Conservation (phyloP, 192 early-diverging fungal species). For the Dissophora ornata region DNA sequence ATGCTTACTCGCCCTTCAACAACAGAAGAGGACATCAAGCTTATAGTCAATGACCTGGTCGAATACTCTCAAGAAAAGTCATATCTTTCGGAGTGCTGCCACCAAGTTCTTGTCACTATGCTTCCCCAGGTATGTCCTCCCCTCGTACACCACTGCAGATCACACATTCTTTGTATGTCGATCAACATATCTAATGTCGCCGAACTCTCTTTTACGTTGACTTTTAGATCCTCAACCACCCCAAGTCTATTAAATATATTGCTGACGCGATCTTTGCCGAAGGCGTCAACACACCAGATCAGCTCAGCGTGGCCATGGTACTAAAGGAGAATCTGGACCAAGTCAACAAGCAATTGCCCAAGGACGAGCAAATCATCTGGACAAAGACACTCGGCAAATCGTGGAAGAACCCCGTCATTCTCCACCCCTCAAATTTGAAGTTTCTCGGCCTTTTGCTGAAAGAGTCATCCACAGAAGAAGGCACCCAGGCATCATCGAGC, state of each 20-base stretch:
- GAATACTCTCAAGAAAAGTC: conserved; percentile 78
- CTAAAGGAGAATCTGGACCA: conserved; percentile 53
- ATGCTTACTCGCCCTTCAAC: conserved; percentile 73
- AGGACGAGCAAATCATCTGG: conserved; percentile 48
- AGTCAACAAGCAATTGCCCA: conserved; percentile 40
- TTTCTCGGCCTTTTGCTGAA: conserved; percentile 48
- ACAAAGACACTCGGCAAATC: conserved; percentile 40
- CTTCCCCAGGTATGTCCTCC: conserved; percentile 59
- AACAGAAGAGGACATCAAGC: conserved; percentile 75
- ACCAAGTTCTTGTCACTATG: conserved; percentile 74
- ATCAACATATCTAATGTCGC: background rate
- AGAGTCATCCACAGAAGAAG: conserved; percentile 50
- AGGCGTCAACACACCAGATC: conserved; percentile 64
- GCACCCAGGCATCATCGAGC: conserved; percentile 57
- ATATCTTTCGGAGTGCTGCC: conserved; percentile 85
- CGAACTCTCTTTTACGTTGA: too few species aligned
- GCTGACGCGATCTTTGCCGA: conserved; percentile 52
- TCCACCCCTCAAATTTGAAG: conserved; percentile 50
- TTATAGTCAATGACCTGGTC: conserved; percentile 74
- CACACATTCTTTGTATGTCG: background rate
- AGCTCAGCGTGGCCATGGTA: conserved; percentile 62
- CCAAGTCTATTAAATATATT: conserved; percentile 56
- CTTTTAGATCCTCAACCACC: conserved; percentile 42
- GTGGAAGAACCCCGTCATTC: conserved; percentile 49
- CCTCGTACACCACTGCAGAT: background rate